phyloP scores from a whole-genome alignment of 495 filamentous ascomycete genomes.

The Articulospora tetracladia region DNA sequence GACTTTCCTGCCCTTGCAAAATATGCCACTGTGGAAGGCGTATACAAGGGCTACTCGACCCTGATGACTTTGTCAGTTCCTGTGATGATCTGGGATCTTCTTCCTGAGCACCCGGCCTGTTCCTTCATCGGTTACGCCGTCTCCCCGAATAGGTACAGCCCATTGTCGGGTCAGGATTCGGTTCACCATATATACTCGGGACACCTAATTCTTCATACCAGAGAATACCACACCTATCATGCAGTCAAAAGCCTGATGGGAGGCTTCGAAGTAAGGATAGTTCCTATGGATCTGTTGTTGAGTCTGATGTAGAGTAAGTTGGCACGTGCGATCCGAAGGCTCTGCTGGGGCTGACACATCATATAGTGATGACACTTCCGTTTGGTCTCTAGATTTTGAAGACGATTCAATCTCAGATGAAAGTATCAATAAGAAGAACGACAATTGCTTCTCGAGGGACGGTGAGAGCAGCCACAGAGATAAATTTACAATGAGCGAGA shows the following conservation, averaged over 20 bases:
- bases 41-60: constrained; percentile 49
- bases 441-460: background rate
- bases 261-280: background rate
- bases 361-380: background rate
- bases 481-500: background rate
- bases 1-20: constrained; percentile 43
- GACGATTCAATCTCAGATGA: background rate
- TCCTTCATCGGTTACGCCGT: constrained; percentile 44
- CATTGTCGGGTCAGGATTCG: background rate
- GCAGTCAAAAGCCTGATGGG: background rate
- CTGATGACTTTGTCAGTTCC: constrained; percentile 47
- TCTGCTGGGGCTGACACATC: background rate
- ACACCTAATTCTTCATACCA: background rate
- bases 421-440: background rate
- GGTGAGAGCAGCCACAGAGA: background rate
- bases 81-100: constrained; percentile 48
- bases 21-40: constrained; percentile 47
- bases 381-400: background rate
- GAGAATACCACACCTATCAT: background rate
- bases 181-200: background rate
- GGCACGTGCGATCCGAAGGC: background rate
- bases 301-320: background rate
- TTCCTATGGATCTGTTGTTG: background rate
- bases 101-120: constrained; percentile 45
- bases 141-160: background rate